A percentile compares a stretch with the other conserved stretches of the same genome.
phyloP scores from a whole-genome alignment of 2,329 filamentous ascomycete species.

The Ophiostoma quercus region DNA sequence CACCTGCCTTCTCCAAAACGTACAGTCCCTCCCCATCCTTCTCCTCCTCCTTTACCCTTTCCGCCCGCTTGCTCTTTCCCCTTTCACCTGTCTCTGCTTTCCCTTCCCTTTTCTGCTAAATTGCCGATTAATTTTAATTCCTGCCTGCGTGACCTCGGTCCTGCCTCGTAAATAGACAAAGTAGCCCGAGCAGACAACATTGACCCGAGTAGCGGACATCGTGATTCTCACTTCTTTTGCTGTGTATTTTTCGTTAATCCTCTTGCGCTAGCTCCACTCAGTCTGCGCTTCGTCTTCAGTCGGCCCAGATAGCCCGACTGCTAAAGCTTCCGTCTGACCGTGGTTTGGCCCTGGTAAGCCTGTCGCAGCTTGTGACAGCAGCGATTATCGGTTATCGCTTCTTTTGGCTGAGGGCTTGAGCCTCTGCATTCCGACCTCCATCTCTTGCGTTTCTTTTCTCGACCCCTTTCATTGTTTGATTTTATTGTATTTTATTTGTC shows the following conservation, averaged over 20 bases:
- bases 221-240: neutral
- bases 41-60: neutral
- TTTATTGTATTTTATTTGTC: neutral
- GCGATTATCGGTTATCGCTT: constrained; percentile 14
- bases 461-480: neutral
- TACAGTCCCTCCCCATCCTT: neutral
- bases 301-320: constrained; percentile 14
- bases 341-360: constrained; percentile 17
- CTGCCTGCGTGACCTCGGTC: constrained; percentile 11
- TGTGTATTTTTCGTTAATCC: neutral
- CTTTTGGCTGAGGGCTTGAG: neutral
- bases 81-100: neutral
- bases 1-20: constrained; percentile 13
- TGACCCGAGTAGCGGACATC: constrained; percentile 19
- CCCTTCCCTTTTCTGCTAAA: neutral
- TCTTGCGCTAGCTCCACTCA: neutral
- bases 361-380: constrained; percentile 18
- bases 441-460: neutral
- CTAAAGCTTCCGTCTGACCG: constrained; percentile 22
- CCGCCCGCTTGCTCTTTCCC: neutral
- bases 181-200: constrained; percentile 21
- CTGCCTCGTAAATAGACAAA: constrained; percentile 8
- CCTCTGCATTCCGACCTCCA: too few relatives aligned
- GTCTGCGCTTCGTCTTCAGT: neutral
- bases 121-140: constrained; percentile 1